Evolutionary conservation across 2,329 filamentous ascomycete species (phyloP), one percentile per base, ranked within the genome.

Genomic region (Colletotrichum plurivorum): DNA sequence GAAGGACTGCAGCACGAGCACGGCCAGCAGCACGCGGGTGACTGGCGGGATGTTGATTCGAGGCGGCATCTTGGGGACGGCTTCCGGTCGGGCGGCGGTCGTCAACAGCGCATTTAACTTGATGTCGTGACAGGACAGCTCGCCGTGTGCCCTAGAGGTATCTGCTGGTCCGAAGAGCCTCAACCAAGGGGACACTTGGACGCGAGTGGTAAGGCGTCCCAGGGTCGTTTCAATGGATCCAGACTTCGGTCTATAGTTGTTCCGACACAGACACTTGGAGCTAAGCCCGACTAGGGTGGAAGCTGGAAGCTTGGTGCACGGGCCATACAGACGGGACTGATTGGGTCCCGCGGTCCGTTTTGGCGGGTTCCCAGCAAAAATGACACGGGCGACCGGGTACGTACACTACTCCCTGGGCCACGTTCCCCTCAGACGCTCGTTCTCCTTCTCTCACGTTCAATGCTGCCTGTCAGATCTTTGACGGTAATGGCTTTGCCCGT

Each of bases 41-140:
- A 97, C 89, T 36, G 96, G 95, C 69, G 96, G 96, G 72, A 98
- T 92, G 78, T 97, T 98, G 83, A 98, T 88, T 84, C 95, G 92
- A 62, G 91, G 87, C 76, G 93, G 88, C 94, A 97, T 92, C 78
- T 76, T 81, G 80, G 75, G n/a, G 46, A 70, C 43, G 54, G 67
- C 55, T 69, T 69, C 62, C 67, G 52, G 56, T 67, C 56, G 45
- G 49, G 20, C 43, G 63, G 63, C 51, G 62, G 27, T 56, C 67
- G 62, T 67, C 16, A 67, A 67, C 62, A 69, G 56, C 55, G 53
- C 67, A 69, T 69, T 18, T 53, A 69, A 36, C 61, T 51, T 69
- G 62, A 36, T 45, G 54, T 69, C 62, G 62, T 67, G 45, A 61
- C 39, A 56, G 67, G 49, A 46, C 51, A 36, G 66, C 62, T 69